Conservation (phyloP, 495 filamentous ascomycete species). For the Thozetella sp. region DNA sequence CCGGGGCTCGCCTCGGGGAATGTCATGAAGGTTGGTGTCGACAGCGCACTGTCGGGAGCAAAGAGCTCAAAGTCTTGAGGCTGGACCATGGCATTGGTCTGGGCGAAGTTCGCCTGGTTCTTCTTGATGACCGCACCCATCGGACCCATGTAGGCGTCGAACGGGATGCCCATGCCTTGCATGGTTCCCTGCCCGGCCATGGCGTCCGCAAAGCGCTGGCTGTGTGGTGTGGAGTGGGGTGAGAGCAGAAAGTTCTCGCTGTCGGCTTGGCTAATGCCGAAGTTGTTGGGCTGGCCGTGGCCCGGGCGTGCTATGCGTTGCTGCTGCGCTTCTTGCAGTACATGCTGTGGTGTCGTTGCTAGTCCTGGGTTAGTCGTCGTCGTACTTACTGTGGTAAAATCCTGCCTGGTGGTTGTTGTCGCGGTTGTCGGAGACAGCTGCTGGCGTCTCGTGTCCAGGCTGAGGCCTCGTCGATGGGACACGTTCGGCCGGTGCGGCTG, state of each 20-base stretch:
- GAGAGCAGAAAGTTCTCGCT: slow-evolving; percentile 45
- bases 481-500: slow-evolving; percentile 37
- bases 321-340: slow-evolving; percentile 75
- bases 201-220: slow-evolving; percentile 40
- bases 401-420: slow-evolving; percentile 45
- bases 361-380: slow-evolving; percentile 63
- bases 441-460: slow-evolving; percentile 70
- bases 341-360: slow-evolving; percentile 55
- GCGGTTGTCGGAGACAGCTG: slow-evolving; percentile 37
- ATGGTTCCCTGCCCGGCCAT: slow-evolving; percentile 23
- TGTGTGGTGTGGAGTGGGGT: slow-evolving; percentile 45
- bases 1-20: slow-evolving; percentile 42
- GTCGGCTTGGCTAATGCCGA: slow-evolving; percentile 13
- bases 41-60: slow-evolving; percentile 33
- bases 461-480: slow-evolving; percentile 77
- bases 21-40: slow-evolving; percentile 45
- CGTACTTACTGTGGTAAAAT: slow-evolving; percentile 57
- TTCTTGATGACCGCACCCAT: slow-evolving; percentile 44
- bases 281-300: slow-evolving; percentile 26
- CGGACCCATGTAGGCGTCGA: slow-evolving; percentile 39
- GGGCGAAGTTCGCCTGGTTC: slow-evolving; percentile 35
- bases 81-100: slow-evolving; percentile 19
- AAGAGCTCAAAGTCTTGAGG: slow-evolving; percentile 41
- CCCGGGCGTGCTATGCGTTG: slow-evolving; percentile 69
- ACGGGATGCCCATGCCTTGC: slow-evolving; percentile 31